Percentiles rank a stretch among this genome's conserved stretches.
Conservation (phyloP, 768 basidiomycete species). For the Mrakia frigida region DNA sequence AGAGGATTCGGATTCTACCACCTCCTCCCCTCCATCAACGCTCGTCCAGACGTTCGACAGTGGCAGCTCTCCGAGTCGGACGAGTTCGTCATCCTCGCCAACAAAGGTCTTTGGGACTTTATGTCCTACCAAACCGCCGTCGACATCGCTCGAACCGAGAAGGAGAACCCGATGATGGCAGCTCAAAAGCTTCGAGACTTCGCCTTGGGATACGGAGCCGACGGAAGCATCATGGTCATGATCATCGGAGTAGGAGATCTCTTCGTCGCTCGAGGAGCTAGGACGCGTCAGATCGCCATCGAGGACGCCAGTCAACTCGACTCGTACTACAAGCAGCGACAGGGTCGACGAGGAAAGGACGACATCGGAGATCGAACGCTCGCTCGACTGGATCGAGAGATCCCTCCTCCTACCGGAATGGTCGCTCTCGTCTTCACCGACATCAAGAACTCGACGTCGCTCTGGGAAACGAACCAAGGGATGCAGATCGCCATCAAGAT, state of each 20-base stretch:
- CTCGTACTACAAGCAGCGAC: constrained; percentile 22
- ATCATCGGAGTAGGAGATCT: constrained; percentile 78
- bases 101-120: constrained; percentile 87
- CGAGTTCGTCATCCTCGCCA: constrained; percentile 94
- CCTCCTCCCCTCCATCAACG: constrained; percentile 81
- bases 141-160: constrained; percentile 78
- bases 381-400: constrained; percentile 63
- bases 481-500: constrained; percentile 90
- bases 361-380: constrained; percentile 54
- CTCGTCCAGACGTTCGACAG: constrained; percentile 69
- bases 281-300: constrained; percentile 47
- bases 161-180: constrained; percentile 73
- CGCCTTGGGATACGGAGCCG: constrained; percentile 92
- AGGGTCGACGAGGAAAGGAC: constrained; percentile 46
- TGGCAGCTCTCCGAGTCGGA: constrained; percentile 73
- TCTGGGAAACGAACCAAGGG: constrained; percentile 93
- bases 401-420: constrained; percentile 76
- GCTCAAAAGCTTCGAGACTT: constrained; percentile 96
- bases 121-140: constrained; percentile 93
- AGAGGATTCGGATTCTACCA: constrained; percentile 90
- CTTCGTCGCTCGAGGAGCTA: constrained; percentile 48
- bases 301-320: constrained; percentile 48
- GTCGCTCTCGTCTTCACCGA: constrained; percentile 95
- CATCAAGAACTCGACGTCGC: constrained; percentile 89
- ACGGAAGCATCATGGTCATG: constrained; percentile 96